Evolutionary conservation across 1,284 basidiomycete genomes (phyloP).

Genomic region (Serendipita sp.): DNA sequence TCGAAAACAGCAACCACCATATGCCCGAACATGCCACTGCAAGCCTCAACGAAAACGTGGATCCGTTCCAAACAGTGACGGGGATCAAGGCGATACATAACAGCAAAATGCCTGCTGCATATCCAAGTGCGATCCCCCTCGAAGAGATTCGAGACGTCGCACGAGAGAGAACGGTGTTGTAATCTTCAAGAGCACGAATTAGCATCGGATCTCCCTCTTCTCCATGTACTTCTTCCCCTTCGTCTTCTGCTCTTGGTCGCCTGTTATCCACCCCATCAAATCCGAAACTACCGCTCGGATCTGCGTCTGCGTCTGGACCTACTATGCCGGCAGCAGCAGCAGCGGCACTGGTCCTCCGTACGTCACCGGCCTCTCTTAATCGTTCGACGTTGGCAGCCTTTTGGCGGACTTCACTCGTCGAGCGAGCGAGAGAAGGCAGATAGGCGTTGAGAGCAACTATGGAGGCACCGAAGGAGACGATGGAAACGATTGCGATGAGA

Average conservation of each 20-base stretch:
- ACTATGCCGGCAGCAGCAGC: slow-evolving; percentile 8
- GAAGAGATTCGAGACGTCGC: slow-evolving; percentile 70
- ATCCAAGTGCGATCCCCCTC: slow-evolving; percentile 71
- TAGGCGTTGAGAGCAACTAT: slow-evolving; percentile 79
- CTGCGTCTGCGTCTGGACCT: background rate
- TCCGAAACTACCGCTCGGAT: background rate
- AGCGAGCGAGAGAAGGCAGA: slow-evolving; percentile 58
- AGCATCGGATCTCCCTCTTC: background rate
- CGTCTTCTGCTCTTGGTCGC: background rate
- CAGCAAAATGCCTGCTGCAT: slow-evolving; percentile 58
- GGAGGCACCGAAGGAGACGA: slow-evolving; percentile 70
- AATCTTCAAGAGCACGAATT: slow-evolving; percentile 17
- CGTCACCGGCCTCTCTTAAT: slow-evolving; percentile 15
- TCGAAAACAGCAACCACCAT: slow-evolving; percentile 72
- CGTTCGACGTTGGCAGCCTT: slow-evolving; percentile 4
- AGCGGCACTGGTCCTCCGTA: slow-evolving; percentile 17
- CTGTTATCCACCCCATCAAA: background rate
- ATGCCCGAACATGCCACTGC: slow-evolving; percentile 68
- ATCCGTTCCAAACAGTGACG: slow-evolving; percentile 49
- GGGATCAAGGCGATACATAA: slow-evolving; percentile 60
- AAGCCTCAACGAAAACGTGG: slow-evolving; percentile 58
- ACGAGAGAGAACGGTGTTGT: slow-evolving; percentile 43
- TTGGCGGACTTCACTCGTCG: slow-evolving; percentile 4
- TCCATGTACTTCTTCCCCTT: background rate
- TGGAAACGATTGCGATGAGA: slow-evolving; percentile 54